Evolutionary conservation across 352 stramenopile species (phyloP), one percentile per base, ranked within the genome.

Genomic region (Phytophthora sp.): DNA sequence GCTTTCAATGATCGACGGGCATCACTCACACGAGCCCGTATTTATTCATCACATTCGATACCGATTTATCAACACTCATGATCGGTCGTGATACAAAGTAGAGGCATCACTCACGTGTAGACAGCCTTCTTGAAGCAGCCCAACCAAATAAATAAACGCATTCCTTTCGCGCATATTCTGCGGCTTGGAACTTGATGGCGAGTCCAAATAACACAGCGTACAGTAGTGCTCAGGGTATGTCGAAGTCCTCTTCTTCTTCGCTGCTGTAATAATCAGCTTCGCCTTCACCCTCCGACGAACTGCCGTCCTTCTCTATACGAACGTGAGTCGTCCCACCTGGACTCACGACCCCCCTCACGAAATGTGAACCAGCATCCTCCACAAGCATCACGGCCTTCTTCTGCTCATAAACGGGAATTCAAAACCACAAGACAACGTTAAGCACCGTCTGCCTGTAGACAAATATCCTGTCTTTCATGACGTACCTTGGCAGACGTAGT

Each of bases 321-420:
- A 93, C 72, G n/a, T 66, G 72, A 2, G 81, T 83, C 18, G 84
- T 93, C 47, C 84, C 84, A 41, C 74, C 74, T 31, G 84, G 84
- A 56, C 80, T 90, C 33, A 91, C 71, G 18, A 82, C 68, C 13
- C 66, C 82, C 33, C 88, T 77, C 8, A 93, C n/a, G 2, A 67
- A 66, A 44, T 79, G 80, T 0, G 65, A 71, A 2, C 82, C 80
- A 4, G 79, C 57, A 27, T 83, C 76, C 45, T 81, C 64, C 24
- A 74, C 64, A 51, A 90, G 70, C 62, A 82, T 74, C 11, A 90
- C 76, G 1, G 59, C 69, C 31, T 70, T 77, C 36, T 73, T 83
- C 66, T 80, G 30, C 15, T 26, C 56, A 39, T 23, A 52, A 33
- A 45, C 11, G 41, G n/a, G n/a, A n/a, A 55, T 47, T 2, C 45